phyloP scores from a whole-genome alignment of 495 filamentous ascomycete genomes.

The Penicillium ucsense region DNA sequence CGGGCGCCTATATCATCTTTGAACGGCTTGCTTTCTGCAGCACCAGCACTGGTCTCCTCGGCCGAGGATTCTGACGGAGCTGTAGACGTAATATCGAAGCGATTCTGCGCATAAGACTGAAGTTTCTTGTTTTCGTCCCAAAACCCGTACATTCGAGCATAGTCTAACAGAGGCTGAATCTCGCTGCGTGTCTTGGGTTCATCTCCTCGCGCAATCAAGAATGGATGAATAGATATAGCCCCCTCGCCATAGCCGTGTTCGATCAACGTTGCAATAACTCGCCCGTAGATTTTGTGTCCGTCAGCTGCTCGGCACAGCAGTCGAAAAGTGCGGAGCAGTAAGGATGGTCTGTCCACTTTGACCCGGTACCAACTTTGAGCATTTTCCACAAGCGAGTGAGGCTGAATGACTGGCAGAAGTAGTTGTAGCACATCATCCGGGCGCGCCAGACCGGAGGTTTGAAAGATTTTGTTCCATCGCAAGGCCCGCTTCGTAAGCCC shows the following conservation, averaged over 20 bases:
- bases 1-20: slow-evolving; percentile 58
- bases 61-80: not conserved
- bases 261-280: slow-evolving; percentile 48
- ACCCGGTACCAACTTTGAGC: not conserved
- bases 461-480: slow-evolving; percentile 38
- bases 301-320: slow-evolving; percentile 32
- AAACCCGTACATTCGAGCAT: slow-evolving; percentile 25
- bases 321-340: slow-evolving; percentile 33
- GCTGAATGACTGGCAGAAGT: slow-evolving; percentile 18
- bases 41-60: slow-evolving; percentile 1
- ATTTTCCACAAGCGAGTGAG: slow-evolving; percentile 5
- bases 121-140: slow-evolving; percentile 14
- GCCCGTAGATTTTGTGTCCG: slow-evolving; percentile 48
- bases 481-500: slow-evolving; percentile 28
- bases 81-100: slow-evolving; percentile 6
- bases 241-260: slow-evolving; percentile 34
- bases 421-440: slow-evolving; percentile 30
- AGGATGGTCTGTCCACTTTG: slow-evolving; percentile 1
- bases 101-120: slow-evolving; percentile 13
- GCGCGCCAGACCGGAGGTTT: slow-evolving; percentile 17
- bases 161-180: slow-evolving; percentile 33
- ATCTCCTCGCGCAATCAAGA: slow-evolving; percentile 40
- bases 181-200: slow-evolving; percentile 30
- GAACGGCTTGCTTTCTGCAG: slow-evolving; percentile 19
- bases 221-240: slow-evolving; percentile 52